A percentile compares a stretch with the other conserved stretches of the same genome.
Conservation (phyloP, 129 eudicot species). For the Helianthus tuberosus region DNA sequence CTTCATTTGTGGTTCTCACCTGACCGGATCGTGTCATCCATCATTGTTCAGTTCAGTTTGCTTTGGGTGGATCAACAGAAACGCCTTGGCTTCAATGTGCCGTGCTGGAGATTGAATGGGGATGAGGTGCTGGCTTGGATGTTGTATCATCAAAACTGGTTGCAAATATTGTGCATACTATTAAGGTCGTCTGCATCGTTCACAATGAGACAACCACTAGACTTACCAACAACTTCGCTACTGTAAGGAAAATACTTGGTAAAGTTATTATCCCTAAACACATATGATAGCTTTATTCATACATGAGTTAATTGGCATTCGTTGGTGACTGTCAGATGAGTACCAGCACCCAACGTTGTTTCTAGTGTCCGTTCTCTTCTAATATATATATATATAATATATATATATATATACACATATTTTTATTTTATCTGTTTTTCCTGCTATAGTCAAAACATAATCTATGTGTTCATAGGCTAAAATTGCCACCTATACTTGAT, state of each 20-base stretch:
- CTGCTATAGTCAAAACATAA: too few species aligned
- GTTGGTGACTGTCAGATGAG: slow-evolving; percentile 56
- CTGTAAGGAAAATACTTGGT: slow-evolving; percentile 96
- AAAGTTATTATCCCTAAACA: background rate
- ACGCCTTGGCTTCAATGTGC: slow-evolving; percentile 84
- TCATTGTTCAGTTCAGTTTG: slow-evolving; percentile 96
- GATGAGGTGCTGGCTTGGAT: slow-evolving; percentile 85
- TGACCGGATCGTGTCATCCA: slow-evolving; percentile 81
- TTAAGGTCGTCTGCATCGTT: slow-evolving; percentile 93
- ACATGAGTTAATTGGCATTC: background rate
- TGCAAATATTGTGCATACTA: slow-evolving; percentile 73
- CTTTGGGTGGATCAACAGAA: slow-evolving; percentile 97
- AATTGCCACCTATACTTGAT: too few species aligned
- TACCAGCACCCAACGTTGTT: slow-evolving; percentile 59
- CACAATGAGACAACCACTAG: slow-evolving; percentile 99
- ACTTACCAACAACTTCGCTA: slow-evolving; percentile 93
- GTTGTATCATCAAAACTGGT: slow-evolving; percentile 81
- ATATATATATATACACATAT: too few species aligned
- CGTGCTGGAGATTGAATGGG: slow-evolving; percentile 97
- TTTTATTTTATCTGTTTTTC: too few species aligned
- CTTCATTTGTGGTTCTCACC: too few species aligned
- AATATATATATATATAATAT: too few species aligned
- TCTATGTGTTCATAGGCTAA: too few species aligned
- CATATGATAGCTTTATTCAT: too few species aligned
- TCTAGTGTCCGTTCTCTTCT: too few species aligned